phyloP scores from a whole-genome alignment of 2,329 filamentous ascomycete species.

The Colletotrichum tamarilloi region DNA sequence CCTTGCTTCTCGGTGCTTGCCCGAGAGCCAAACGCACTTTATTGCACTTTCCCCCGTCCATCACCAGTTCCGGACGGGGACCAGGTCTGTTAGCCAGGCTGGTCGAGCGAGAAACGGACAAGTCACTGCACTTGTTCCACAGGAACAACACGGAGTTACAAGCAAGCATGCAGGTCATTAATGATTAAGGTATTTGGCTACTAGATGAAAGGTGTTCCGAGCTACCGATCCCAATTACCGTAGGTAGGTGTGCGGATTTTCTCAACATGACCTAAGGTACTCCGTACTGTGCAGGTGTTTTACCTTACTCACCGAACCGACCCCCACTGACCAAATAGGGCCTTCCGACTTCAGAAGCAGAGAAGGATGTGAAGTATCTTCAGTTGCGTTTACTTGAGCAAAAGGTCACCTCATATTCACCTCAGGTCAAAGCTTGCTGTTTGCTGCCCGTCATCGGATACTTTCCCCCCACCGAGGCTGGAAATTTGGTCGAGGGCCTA shows the following conservation, averaged over 20 bases:
- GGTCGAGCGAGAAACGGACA: background rate
- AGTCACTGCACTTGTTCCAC: background rate
- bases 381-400: background rate
- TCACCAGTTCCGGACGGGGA: background rate
- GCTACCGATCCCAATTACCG: background rate
- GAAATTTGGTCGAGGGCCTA: background rate
- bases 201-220: background rate
- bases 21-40: slow-evolving; percentile 13
- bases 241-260: background rate
- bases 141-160: background rate
- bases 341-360: background rate
- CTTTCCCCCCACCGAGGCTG: slow-evolving; percentile 13
- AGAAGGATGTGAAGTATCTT: background rate
- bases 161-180: background rate
- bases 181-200: background rate
- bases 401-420: background rate
- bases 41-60: background rate
- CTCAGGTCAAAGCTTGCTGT: background rate
- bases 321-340: background rate
- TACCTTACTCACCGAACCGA: background rate
- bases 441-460: slow-evolving; percentile 11
- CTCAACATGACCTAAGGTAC: background rate
- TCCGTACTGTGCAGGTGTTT: too few species aligned
- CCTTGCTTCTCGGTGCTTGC: slow-evolving; percentile 29
- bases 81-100: background rate